Base-by-base conservation (phyloP, 371 early-diverging fungal species). In the Lichtheimia ornata region DNA sequence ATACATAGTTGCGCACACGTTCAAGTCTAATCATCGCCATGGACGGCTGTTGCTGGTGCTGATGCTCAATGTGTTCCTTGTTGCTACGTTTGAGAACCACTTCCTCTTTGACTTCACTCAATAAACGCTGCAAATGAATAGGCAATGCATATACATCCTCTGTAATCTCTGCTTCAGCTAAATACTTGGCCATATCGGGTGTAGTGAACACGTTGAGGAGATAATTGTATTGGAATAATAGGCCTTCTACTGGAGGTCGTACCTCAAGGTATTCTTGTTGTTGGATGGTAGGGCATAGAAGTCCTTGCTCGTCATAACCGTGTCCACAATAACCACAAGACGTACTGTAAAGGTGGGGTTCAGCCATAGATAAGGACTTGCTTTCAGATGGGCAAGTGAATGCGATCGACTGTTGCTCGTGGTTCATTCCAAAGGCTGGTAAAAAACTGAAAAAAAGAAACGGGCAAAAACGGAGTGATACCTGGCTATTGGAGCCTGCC, bases 61-160 rank as follows among this genome's bases (percentile, higher is more conserved):
- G 55, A 15, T 24, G 44, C 5, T 25, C 22, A 35, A 9, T 35
- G 27, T 63, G 44, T 50, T 62, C 53, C 13, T 54, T 63, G 45
- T 17, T 27, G 1, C 18, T 60, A 28, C 64, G 61, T 57, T 72
- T 62, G 7, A 62, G 27, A 17, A 66, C 64, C 0, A 66, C 69
- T 56, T 72, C 73, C 28, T 72, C 69, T 56, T 69, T 72, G 53
- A 69, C 73, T 63, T 72, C 69, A 12, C 58, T 61, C 40, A 72
- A 63, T 5, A 72, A 53, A 20, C 62, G 56, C 47, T 72, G 73
- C 20, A 68, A 42, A 51, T 66, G 67, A 42, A 72, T 62, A 20
- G 71, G 71, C 7, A 71, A 53, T 12, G 64, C 65, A 43, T 66
- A 62, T 15, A 71, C 63, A 43, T 71, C 71, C 47, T 71, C 71